Evolutionary conservation across 1,284 basidiomycete species (phyloP).

Genomic region (Peniophora sp.): DNA sequence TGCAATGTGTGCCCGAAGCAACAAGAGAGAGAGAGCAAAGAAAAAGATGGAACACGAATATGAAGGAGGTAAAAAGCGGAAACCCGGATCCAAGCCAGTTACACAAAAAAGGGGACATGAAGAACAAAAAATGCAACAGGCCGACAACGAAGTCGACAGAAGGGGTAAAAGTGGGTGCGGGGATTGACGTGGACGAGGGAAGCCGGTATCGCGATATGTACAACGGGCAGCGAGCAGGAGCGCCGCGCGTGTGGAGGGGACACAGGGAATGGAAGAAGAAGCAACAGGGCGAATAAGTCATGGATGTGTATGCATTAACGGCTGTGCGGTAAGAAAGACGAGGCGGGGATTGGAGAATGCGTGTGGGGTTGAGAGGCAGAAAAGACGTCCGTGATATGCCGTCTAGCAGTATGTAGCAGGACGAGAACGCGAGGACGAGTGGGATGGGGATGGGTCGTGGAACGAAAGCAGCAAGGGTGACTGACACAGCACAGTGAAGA

Average conservation of each 20-base stretch:
- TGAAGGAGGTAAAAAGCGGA: no score
- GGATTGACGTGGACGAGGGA: neutral
- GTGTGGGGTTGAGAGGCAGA: neutral
- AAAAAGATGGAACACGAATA: no score
- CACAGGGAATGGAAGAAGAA: neutral
- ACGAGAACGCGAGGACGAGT: neutral
- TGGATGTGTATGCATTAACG: constrained; percentile 1
- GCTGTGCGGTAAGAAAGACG: neutral
- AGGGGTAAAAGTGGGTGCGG: no score
- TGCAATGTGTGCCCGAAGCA: no score
- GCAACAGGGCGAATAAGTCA: neutral
- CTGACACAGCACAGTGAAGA: constrained; percentile 1
- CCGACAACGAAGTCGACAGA: neutral
- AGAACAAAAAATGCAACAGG: neutral
- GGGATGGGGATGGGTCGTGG: neutral
- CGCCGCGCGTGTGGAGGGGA: no score
- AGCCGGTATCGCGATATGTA: neutral
- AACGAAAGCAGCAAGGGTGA: neutral
- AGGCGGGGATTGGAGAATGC: neutral
- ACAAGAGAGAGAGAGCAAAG: no score
- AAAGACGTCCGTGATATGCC: neutral
- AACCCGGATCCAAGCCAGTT: neutral
- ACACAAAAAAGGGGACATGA: neutral
- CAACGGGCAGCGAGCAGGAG: neutral
- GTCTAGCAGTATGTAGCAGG: neutral